Evolutionary conservation across 768 basidiomycete species (phyloP), one percentile per base, ranked within the genome.

Genomic region (Obba rivulosa): DNA sequence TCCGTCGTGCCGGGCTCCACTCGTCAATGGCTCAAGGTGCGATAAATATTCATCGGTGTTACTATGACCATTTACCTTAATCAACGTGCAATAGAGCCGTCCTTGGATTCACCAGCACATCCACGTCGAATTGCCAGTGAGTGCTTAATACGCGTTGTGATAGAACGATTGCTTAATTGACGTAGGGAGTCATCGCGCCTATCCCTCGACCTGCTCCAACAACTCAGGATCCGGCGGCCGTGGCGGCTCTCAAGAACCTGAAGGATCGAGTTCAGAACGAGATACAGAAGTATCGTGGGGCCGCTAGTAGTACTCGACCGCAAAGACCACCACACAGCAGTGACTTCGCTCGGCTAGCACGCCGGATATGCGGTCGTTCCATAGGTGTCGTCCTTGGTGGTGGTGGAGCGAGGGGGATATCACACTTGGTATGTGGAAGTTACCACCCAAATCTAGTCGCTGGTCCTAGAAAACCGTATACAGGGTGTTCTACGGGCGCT

Each of bases 41-140:
- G 66, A 59, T 8, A 21, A 42, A 23, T 49, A 41, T 34, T 13
- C 8, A 40, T 34, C 1, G 1, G 3, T 25, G 7, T n/a, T 22
- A n/a, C 36, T 13, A 9, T 28, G 14, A 13, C 9, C 18, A 23
- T 20, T 47, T 55, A 38, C 46, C 43, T 45, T 38, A 4, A 39
- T 21, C 25, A n/a, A 8, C 13, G 28, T 41, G 5, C 23, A 4
- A 13, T 59, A 97, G 92, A 88, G 80, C 59, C 91, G 96, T 40
- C 88, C 93, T 17, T 98, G 95, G 94, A 78, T 94, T 1, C 92
- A 96, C 63, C 91, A 91, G 55, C 94, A 98, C 64, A 84, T 94
- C 45, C 96, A 99, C 63, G 84, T 98, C 45, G 95, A 98, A 66
- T 73, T 96, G 10, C 80, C 85, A 2, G 90, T 89, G 57, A 37